Base-by-base conservation (phyloP, 768 basidiomycete species). In the Lactarius tabidus region DNA sequence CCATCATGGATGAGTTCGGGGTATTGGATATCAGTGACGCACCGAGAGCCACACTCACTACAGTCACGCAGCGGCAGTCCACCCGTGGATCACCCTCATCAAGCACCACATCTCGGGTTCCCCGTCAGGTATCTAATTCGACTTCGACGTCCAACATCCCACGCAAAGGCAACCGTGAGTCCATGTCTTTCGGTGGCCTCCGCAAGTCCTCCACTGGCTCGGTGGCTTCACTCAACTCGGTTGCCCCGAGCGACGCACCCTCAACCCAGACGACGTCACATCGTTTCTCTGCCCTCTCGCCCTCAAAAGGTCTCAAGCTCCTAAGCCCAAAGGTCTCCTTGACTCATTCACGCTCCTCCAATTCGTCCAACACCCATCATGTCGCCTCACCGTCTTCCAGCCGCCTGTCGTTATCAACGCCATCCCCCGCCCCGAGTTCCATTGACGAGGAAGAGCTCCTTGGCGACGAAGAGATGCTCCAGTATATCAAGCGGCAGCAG, bases 401-500 rank as follows among this genome's bases (percentile, higher is more conserved):
- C 71, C 82, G 88, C 39, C 86, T 90, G 65, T 90, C 90, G 26
- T 75, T 89, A 28, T 93, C 90, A 5, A 92, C 91, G 1, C 91
- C 93, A 3, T 96, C 95, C 1, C 94, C 95, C 0, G 85, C 84
- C 7, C 88, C 88, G 31, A 87, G 85, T 69, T 79, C 84, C 2
- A 79, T 90, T 3, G 93, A 93, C 64, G 95, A 95, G 65, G 93
- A 95, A 67, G 92, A 95, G 74, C 58, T 89, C 8, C 77, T 90
- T 20, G 97, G 92, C 18, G 97, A 99, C 72, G 95, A 97, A 67
- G 97, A 99, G 78, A 99, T 99, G 97, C 76, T 91, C 72, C 88
- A 90, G 64, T 99, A 96, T 75, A 91, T 98, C 68, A 85, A 86
- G 69, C 84, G 95, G 29, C 92, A 97, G 69, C 90, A 94, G 70